Evolutionary conservation across 1,284 basidiomycete genomes (phyloP).

Genomic region (Pyrrhoderma lamaoense): DNA sequence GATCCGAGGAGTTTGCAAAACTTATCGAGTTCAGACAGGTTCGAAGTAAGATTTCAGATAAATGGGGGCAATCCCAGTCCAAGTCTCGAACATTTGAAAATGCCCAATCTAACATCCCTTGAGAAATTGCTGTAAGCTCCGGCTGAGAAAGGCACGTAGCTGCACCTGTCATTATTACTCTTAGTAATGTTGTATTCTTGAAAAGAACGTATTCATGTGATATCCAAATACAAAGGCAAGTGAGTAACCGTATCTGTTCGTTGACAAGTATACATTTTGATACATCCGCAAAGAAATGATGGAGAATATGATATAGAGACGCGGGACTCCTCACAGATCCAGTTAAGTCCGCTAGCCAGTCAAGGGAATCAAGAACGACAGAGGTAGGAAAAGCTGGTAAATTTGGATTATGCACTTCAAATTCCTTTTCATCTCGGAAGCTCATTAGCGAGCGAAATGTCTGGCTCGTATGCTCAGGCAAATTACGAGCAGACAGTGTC

Average conservation of each 20-base stretch:
- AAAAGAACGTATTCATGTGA: conserved; percentile 52
- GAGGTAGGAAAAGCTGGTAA: conserved; percentile 46
- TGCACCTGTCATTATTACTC: conserved; percentile 62
- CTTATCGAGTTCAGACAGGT: conserved; percentile 53
- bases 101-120: conserved; percentile 74
- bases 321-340: conserved; percentile 37
- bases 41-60: conserved; percentile 64
- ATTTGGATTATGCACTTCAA: conserved; percentile 52
- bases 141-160: conserved; percentile 57
- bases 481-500: conserved; percentile 33
- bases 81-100: conserved; percentile 44
- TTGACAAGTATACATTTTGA: conserved; percentile 72
- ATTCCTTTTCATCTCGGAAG: conserved; percentile 41
- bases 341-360: conserved; percentile 44
- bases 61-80: conserved; percentile 36
- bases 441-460: conserved; percentile 44
- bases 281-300: conserved; percentile 64
- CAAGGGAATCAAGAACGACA: conserved; percentile 47
- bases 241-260: conserved; percentile 75
- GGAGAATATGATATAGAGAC: conserved; percentile 70
- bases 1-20: conserved; percentile 31
- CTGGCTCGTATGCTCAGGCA: conserved; percentile 26
- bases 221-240: conserved; percentile 69
- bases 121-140: conserved; percentile 62
- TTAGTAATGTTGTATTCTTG: conserved; percentile 49